phyloP scores from a whole-genome alignment of 495 filamentous ascomycete genomes.

The Penicillium subrubescens region DNA sequence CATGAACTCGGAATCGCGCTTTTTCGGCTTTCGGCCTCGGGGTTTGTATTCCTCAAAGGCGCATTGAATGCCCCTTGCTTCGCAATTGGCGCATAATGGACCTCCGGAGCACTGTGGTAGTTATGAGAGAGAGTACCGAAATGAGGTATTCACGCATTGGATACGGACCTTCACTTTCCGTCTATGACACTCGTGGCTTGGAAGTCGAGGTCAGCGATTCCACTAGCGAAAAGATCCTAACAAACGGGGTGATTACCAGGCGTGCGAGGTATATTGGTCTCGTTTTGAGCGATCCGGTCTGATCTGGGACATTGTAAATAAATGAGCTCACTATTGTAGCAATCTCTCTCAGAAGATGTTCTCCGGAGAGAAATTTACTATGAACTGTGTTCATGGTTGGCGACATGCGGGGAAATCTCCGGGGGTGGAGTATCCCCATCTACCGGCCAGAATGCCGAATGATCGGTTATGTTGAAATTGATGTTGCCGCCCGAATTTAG shows the following conservation, averaged over 20 bases:
- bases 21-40: not conserved
- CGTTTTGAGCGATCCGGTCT: not conserved
- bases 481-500: not conserved
- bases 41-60: not conserved
- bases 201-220: not conserved
- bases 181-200: not conserved
- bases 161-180: not conserved
- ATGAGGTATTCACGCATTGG: not conserved
- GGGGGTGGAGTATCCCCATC: not conserved
- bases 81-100: not conserved
- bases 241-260: not conserved
- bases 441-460: not conserved
- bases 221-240: not conserved
- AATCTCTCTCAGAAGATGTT: not conserved
- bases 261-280: not conserved
- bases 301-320: not conserved
- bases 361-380: not conserved
- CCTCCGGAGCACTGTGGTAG: not conserved
- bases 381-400: not conserved
- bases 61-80: not conserved
- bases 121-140: not conserved
- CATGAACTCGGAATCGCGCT: not conserved
- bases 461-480: not conserved
- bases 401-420: not conserved
- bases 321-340: not conserved